Base-by-base conservation (phyloP, 306 rosid genomes). In the Trichosanthes cucumerina region DNA sequence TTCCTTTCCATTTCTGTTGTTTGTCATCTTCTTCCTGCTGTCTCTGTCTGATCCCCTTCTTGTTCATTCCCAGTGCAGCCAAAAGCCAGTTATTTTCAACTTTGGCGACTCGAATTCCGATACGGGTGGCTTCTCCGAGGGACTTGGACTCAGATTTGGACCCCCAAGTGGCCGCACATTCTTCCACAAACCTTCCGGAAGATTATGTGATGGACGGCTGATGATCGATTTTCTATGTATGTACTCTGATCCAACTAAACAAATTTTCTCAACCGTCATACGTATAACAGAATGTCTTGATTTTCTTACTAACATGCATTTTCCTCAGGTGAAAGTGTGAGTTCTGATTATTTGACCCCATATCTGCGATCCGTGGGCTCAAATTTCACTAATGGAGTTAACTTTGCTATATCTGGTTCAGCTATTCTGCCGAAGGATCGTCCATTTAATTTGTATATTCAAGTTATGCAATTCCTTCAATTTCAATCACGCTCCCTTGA, bases 61-160 rank as follows among this genome's bases (percentile, higher is more conserved):
- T 10, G 84, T 36, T 33, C 47, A 46, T 74, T 64, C 71, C 47
- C 34, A 36, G n/a, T 74, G 78, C 78, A 69, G 31, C 9, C 72
- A 8, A 79, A 76, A 58, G 66, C 78, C 86, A 6, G 52, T 57
- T 43, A 38, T 79, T 1, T 80, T 86, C 54, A 83, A 81, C 80
- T 86, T 86, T 23, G 87, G 89, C 8, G 87, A 86, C 77, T 83
- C 89, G 0, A 83, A 81, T 77, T 86, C 87, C 1, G 89, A 86
- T 18, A 79, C 89, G 0, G 89, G 89, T 4, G 85, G 87, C 7
- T 69, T 76, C 15, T 24, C 73, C 8, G 60, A 43, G 15, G 85
- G 80, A 11, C 44, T 34, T 44, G 89, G 87, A 24, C 15, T 79
- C 65, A 24, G 8, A 23, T 65, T 83, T 70, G 86, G 79, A 18